Evolutionary conservation across 768 basidiomycete genomes (phyloP).

Genomic region (Pleurotus platypus): DNA sequence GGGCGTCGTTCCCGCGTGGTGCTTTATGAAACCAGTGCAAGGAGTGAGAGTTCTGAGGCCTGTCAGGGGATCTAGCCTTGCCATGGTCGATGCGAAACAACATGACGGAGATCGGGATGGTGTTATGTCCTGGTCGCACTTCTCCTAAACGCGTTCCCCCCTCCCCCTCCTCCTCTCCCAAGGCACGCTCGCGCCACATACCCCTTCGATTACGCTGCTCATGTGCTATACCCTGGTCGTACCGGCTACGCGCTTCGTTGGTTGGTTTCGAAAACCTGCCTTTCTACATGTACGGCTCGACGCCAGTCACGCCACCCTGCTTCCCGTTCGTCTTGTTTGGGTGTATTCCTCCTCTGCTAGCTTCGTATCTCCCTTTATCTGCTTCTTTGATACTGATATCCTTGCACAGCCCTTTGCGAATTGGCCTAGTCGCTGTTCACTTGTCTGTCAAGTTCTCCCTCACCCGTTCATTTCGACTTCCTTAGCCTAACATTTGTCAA

Average conservation of each 20-base stretch:
- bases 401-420: no score
- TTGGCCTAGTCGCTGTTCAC: no score
- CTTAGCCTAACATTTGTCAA: no score
- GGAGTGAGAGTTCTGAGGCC: constrained; percentile 62
- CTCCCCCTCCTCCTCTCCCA: not conserved
- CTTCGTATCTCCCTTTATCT: no score
- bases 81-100: constrained; percentile 47
- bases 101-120: constrained; percentile 46
- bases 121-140: constrained; percentile 72
- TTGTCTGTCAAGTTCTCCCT: no score
- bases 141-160: constrained; percentile 24
- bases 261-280: not conserved
- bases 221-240: not conserved
- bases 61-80: constrained; percentile 59
- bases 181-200: not conserved
- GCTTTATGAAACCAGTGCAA: constrained; percentile 61
- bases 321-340: no score
- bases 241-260: not conserved
- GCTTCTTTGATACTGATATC: no score
- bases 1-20: constrained; percentile 76
- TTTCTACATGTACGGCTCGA: not conserved
- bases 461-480: no score
- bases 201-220: not conserved
- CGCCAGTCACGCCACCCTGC: no score
- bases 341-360: no score